Base-by-base conservation (phyloP, 2,329 filamentous ascomycete genomes). In the Apiospora rasikravindrae region DNA sequence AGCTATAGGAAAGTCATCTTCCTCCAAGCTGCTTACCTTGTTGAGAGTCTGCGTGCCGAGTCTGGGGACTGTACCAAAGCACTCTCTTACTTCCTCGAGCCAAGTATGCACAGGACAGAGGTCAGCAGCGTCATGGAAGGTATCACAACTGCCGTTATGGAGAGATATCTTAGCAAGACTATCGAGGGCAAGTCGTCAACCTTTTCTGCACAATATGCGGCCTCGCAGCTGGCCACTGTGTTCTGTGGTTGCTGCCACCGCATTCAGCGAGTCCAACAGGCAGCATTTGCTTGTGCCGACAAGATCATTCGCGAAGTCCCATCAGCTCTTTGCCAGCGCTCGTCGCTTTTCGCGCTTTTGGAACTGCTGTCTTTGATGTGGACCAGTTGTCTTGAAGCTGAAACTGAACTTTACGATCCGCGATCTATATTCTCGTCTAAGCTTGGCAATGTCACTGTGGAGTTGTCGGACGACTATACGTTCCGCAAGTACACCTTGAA, bases 281-380 rank as follows among this genome's bases (percentile, higher is more conserved):
- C 95, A 61, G 95, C 97, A 2, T 91, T 93, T 74, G 85, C 87
- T 37, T 96, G 93, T 76, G 96, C 96, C 0, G 94, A 98, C 80
- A 92, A 92, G 72, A 95, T 99, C 72, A 92, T 99, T 74, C 88
- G 86, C 16, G 91, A 94, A 74, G 92, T 97, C 7, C 96, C 96
- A 1, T 98, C 96, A 4, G 93, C 94, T 2, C 86, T 99, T 22
- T 98, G 96, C 79, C 93, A 98, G 78, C 93, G 93, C 76, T 91
- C 92, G 8, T 97, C 97, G 1, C 86, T 99, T 0, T 99, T 98
- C 83, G 95, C 96, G 1, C 86, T 99, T 22, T 86, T 99, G 13
- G 97, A 99, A 81, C 88, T 99, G 4, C 85, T 99, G 24, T 96
- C 94, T 4, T 88, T 99, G 40, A 95, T 99, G 92, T 99, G 96